A percentile compares a stretch with the other conserved stretches of the same genome.
Conservation (phyloP, 305 asterid genomes). For the Fraxinus platypoda region DNA sequence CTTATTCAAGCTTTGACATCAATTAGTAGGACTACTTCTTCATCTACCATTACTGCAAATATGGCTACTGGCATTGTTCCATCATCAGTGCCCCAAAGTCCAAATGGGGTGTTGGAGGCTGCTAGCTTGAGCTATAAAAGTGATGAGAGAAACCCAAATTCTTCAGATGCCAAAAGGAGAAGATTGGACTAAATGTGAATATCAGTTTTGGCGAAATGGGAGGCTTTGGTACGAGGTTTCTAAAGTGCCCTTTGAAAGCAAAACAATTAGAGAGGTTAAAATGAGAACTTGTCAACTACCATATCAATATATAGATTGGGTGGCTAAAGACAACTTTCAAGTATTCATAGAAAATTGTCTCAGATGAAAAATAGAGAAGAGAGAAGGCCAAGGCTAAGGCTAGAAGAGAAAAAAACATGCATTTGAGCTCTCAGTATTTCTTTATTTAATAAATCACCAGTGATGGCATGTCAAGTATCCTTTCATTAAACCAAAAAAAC, state of each 20-base stretch:
- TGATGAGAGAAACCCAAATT: constrained; percentile 45
- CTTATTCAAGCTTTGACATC: constrained; percentile 50
- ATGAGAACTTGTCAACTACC: constrained; percentile 34
- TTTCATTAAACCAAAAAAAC: neutral
- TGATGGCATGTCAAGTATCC: constrained; percentile 16
- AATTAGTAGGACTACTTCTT: constrained; percentile 21
- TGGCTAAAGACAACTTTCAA: constrained; percentile 12
- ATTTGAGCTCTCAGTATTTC: constrained; percentile 11
- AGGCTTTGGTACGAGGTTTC: constrained; percentile 31
- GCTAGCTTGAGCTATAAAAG: constrained; percentile 51
- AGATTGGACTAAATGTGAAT: constrained; percentile 36
- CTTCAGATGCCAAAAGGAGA: constrained; percentile 50
- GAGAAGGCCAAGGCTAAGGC: neutral
- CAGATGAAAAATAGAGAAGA: constrained; percentile 2
- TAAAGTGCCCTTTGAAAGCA: constrained; percentile 13
- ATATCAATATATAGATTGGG: constrained; percentile 21
- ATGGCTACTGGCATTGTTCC: constrained; percentile 16
- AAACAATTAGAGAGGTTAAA: constrained; percentile 26
- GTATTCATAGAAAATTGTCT: constrained; percentile 2
- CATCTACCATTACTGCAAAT: neutral
- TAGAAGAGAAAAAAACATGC: neutral
- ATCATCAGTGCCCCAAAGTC: constrained; percentile 43
- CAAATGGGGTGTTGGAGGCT: constrained; percentile 61
- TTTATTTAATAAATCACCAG: constrained; percentile 14
- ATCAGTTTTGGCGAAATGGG: constrained; percentile 42